Conservation (phyloP, 371 early-diverging fungal species). For the Circinella umbellata region DNA sequence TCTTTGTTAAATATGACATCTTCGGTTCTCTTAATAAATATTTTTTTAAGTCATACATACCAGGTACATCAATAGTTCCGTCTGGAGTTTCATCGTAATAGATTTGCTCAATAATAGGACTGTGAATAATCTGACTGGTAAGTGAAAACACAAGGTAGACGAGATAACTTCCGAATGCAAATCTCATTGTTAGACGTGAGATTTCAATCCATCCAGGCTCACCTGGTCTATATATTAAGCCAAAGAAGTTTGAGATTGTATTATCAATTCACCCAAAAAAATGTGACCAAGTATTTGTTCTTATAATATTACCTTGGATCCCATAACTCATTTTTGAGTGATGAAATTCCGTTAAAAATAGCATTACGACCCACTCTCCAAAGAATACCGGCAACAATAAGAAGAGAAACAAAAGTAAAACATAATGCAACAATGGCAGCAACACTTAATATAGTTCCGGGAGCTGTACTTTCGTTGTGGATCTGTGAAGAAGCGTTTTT, state of each 20-base stretch:
- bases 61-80: constrained; percentile 31
- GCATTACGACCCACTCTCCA: background rate
- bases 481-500: background rate
- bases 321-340: constrained; percentile 1
- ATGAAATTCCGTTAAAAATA: background rate
- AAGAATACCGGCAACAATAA: background rate
- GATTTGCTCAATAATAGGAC: constrained; percentile 40
- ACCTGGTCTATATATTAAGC: constrained; percentile 24
- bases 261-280: too few relatives aligned
- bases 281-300: too few relatives aligned
- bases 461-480: too few relatives aligned
- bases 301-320: background rate
- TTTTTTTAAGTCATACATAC: constrained; percentile 16
- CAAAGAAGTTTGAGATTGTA: too few relatives aligned
- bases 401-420: background rate
- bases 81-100: constrained; percentile 24
- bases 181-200: constrained; percentile 24
- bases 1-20: too few relatives aligned
- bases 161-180: constrained; percentile 24
- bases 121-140: constrained; percentile 31
- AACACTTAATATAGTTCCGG: background rate
- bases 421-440: constrained; percentile 2
- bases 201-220: constrained; percentile 43
- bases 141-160: constrained; percentile 20
- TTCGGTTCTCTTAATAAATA: background rate